Evolutionary conservation across 768 basidiomycete species (phyloP), one percentile per base, ranked within the genome.

Genomic region (Clitopilus passeckerianus): DNA sequence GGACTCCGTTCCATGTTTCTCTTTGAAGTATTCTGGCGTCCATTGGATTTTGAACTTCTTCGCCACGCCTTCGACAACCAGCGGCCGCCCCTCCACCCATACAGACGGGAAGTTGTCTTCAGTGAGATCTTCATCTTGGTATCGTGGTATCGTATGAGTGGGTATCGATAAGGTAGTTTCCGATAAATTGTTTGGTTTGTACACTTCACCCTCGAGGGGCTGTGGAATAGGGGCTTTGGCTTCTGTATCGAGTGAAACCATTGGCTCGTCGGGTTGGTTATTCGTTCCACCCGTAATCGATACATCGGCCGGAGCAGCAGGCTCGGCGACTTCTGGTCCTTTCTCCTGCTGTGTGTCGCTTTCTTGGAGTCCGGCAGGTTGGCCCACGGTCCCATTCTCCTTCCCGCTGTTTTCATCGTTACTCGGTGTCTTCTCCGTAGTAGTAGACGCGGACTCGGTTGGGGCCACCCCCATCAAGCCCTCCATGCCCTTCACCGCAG

Each of bases 21-120:
- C 71, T 18, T 84, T 80, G 72, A 97, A 93, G 67, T 86, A 88
- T 54, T 87, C 81, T 0, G 95, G 95, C 3, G 81, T 86, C 95
- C 95, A 97, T 59, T 79, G 69, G 60, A 87, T 70, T 64, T 81
- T 76, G 71, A 93, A 87, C 63, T 85, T 82, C 20, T 78, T 67
- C 56, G 81, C 71, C 23, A 91, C 71, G 34, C 79, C 82, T 34
- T 85, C 87, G 44, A 96, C 88, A 27, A 95, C 81, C 5, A 96
- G 66, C 1, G 95, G 90, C 34, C 87, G 78, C 20, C 93, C 93
- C 54, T 73, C 73, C 16, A 69, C 69, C 95, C 95, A 97, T 5
- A 91, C 70, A 8, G 73, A 68, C 54, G 81, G 81, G 73, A 95
- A 94, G 16, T 78, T 66, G 6, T 80, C 77, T 23, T 85, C 82